Conservation (phyloP, 306 rosid species). For the Trifolium pratense region DNA sequence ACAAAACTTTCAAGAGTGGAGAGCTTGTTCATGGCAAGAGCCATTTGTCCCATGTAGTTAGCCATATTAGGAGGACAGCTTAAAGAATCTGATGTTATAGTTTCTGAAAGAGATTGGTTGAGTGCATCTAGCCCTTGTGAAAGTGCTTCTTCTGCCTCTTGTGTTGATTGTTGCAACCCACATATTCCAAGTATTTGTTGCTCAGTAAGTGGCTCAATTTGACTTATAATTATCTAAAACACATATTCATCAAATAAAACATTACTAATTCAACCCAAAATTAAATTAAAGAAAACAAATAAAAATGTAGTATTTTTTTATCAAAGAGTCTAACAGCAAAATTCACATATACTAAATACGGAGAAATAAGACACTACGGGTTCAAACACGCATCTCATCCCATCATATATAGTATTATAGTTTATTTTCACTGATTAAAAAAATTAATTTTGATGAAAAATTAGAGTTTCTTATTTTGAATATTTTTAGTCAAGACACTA, state of each 20-base stretch:
- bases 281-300: background rate
- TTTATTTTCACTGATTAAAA: background rate
- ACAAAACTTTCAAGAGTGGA: slow-evolving; percentile 84
- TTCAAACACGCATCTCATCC: too few species aligned
- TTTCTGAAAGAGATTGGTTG: slow-evolving; percentile 78
- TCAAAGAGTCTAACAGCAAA: too few species aligned
- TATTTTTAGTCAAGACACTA: background rate
- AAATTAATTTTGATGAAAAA: background rate
- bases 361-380: too few species aligned
- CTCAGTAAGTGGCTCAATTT: slow-evolving; percentile 90
- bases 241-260: background rate
- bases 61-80: slow-evolving; percentile 79
- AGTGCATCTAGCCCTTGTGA: slow-evolving; percentile 90
- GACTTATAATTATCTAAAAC: slow-evolving; percentile 62
- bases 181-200: slow-evolving; percentile 86
- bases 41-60: slow-evolving; percentile 99
- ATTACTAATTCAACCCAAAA: background rate
- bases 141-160: slow-evolving; percentile 87
- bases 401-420: too few species aligned
- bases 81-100: slow-evolving; percentile 79
- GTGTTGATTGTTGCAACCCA: slow-evolving; percentile 92
- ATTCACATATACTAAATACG: too few species aligned
- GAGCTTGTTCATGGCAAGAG: slow-evolving; percentile 89
- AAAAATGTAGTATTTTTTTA: background rate
- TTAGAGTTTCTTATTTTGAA: background rate